Percentiles rank a stretch among this genome's conserved stretches.
Evolutionary conservation across 2,329 filamentous ascomycete genomes (phyloP).

Genomic region (Cladosporium oxysporum): DNA sequence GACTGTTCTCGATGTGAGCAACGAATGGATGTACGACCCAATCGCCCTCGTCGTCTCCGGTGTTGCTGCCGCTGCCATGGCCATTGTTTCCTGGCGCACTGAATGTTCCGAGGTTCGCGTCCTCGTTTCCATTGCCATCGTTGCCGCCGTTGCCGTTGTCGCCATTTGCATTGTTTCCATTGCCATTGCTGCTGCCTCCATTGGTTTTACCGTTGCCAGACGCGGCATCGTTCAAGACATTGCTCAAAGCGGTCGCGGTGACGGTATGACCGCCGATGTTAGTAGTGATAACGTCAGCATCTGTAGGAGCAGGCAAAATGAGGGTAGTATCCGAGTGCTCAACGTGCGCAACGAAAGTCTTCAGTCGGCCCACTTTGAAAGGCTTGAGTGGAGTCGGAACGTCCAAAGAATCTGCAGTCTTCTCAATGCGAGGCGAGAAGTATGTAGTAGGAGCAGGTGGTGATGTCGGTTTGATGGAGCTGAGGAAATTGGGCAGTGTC

Average conservation of each 20-base stretch:
- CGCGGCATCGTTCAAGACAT: conserved; percentile 8
- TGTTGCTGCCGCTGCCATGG: conserved; percentile 34
- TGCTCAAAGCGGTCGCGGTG: conserved; percentile 25
- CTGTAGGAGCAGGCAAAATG: conserved; percentile 25
- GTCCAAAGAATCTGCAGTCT: conserved; percentile 9
- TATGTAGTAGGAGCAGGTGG: background rate
- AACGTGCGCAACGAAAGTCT: conserved; percentile 27
- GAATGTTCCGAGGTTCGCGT: conserved; percentile 12
- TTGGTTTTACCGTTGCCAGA: background rate
- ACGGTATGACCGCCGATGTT: conserved; percentile 23
- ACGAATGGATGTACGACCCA: conserved; percentile 23
- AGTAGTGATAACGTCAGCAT: conserved; percentile 26
- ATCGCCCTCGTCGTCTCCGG: conserved; percentile 17
- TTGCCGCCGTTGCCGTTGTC: background rate
- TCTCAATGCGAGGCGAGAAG: conserved; percentile 15
- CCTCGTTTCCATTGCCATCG: background rate
- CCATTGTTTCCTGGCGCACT: conserved; percentile 32
- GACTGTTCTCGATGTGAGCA: conserved; percentile 25
- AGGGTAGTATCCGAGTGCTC: conserved; percentile 29
- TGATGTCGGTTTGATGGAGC: conserved; percentile 1
- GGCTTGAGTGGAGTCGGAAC: background rate
- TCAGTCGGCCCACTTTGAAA: background rate
- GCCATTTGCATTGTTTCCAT: background rate
- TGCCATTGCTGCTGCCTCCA: background rate
- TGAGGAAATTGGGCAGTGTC: conserved; percentile 28